These are phyloP conservation scores for Fusarium burgessii DNA, from an alignment of 2,329 filamentous ascomycete species.

Conservation along the genomic window DNA sequence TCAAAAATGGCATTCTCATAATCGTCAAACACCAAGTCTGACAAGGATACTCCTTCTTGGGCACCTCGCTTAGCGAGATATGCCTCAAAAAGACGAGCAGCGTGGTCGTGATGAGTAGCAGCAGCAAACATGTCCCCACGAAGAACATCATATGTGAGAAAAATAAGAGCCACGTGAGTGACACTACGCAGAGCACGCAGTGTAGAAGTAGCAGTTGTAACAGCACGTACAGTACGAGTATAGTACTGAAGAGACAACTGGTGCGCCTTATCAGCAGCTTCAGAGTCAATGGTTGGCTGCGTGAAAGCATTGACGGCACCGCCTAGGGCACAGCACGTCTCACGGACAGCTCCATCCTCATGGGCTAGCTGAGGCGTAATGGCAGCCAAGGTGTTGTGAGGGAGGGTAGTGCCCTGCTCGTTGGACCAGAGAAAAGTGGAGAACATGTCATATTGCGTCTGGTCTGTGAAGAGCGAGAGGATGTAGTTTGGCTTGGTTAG, in stretches of 20 bases:
- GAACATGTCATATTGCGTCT: conserved; percentile 42
- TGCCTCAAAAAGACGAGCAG: conserved; percentile 30
- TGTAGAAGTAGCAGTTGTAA: conserved; percentile 7
- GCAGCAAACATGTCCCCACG: conserved; percentile 36
- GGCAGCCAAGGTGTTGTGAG: conserved; percentile 33
- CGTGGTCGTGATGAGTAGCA: conserved; percentile 35
- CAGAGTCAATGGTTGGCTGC: conserved; percentile 4
- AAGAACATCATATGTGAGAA: conserved; percentile 40
- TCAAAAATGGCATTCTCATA: conserved; percentile 36
- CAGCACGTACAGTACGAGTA: conserved; percentile 33
- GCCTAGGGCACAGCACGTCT: conserved; percentile 40
- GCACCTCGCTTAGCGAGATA: conserved; percentile 33
- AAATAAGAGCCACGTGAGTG: conserved; percentile 38
- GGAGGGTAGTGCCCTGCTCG: conserved; percentile 33
- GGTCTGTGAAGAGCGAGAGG: conserved; percentile 34
- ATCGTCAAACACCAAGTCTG: conserved; percentile 22
- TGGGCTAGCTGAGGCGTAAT: conserved; percentile 41
- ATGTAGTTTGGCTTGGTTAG: conserved; percentile 26
- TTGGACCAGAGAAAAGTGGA: conserved; percentile 35
- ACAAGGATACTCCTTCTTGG: conserved; percentile 24
- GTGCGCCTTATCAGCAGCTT: conserved; percentile 22
- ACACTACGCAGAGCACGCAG: conserved; percentile 22
- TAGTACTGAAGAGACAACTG: conserved; percentile 33
- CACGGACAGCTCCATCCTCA: conserved; percentile 28
- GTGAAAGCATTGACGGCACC: conserved; percentile 34